Evolutionary conservation across 257 asterid species (phyloP).

Genomic region (Leptodermis oblonga): DNA sequence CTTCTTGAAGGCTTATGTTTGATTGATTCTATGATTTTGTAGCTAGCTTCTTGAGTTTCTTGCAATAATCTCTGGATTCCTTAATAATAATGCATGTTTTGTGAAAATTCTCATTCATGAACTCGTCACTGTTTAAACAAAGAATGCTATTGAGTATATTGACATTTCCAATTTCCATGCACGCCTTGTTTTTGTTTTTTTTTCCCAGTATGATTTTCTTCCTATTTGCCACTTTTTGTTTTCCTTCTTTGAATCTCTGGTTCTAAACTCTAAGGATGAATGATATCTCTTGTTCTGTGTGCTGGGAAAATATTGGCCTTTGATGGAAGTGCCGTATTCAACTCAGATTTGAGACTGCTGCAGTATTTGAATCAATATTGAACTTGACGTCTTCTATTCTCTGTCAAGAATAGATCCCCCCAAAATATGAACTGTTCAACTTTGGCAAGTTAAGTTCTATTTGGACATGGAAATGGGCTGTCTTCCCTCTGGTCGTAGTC

Average conservation of each 20-base stretch:
- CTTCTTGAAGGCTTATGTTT: not conserved
- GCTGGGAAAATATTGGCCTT: not conserved
- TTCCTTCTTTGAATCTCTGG: not conserved
- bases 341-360: not conserved
- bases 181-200: not conserved
- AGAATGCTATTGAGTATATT: no score
- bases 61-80: not conserved
- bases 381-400: not conserved
- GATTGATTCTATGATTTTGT: not conserved
- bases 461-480: not conserved
- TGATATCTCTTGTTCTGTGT: not conserved
- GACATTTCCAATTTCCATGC: no score
- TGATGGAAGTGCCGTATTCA: not conserved
- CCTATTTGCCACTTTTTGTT: not conserved
- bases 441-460: not conserved
- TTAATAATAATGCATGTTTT: no score
- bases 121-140: no score
- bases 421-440: not conserved
- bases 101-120: no score
- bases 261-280: not conserved
- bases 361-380: not conserved
- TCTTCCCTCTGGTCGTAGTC: no score
- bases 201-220: not conserved
- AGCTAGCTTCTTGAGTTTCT: not conserved
- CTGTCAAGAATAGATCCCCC: not conserved